A percentile compares a stretch with the other conserved stretches of the same genome.
These are phyloP conservation scores for Aspergillus japonicus DNA, from an alignment of 2,329 filamentous ascomycete genomes.

Conservation along the genomic window DNA sequence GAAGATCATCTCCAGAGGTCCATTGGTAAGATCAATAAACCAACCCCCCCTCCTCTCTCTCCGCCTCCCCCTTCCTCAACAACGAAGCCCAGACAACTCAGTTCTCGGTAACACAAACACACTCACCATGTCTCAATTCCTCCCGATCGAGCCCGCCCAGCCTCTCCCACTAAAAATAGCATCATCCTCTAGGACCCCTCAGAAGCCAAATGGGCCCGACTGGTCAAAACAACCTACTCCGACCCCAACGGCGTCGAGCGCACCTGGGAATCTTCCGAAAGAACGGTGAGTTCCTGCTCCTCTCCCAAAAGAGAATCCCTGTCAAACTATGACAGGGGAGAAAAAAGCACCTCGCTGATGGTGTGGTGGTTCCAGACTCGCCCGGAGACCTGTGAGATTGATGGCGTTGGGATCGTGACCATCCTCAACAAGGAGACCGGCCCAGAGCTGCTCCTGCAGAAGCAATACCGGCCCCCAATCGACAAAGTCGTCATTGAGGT, in stretches of 20 bases:
- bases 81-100: neutral
- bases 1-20: conserved; percentile 31
- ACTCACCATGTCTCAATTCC: neutral
- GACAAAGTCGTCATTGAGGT: conserved; percentile 60
- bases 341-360: neutral
- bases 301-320: neutral
- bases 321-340: neutral
- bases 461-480: conserved; percentile 61
- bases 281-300: conserved; percentile 33
- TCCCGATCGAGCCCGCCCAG: neutral
- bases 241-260: conserved; percentile 45
- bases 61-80: too few species aligned
- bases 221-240: conserved; percentile 44
- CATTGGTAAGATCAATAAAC: conserved; percentile 31
- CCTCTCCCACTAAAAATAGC: neutral
- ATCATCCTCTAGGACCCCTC: conserved; percentile 30
- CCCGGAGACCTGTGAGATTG: conserved; percentile 53
- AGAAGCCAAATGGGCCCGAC: conserved; percentile 44
- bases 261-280: conserved; percentile 47
- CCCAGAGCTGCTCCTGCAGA: conserved; percentile 52
- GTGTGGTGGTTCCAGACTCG: conserved; percentile 34
- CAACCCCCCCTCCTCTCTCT: neutral
- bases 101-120: neutral
- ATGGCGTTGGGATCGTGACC: conserved; percentile 60
- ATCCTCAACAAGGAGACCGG: conserved; percentile 56